Evolutionary conservation across 164 flowering plant species (phyloP).

Genomic region (Annona squamosa): DNA sequence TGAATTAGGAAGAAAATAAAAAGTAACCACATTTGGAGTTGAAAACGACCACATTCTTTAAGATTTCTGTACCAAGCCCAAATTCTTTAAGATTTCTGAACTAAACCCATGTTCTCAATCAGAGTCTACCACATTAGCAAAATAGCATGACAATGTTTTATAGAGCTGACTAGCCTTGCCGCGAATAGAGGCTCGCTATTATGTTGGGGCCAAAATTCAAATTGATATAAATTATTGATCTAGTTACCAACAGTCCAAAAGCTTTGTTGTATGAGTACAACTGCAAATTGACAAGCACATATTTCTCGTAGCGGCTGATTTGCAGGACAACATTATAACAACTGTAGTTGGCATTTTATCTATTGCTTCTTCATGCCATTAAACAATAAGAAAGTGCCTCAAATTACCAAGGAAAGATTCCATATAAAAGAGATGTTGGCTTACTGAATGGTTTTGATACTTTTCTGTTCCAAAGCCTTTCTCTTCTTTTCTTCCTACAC

Average conservation of each 20-base stretch:
- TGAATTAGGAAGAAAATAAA: background rate
- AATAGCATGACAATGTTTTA: background rate
- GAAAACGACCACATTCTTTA: background rate
- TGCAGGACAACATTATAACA: background rate
- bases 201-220: too few species aligned
- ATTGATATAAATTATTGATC: too few species aligned
- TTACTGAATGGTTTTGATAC: conserved; percentile 59
- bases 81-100: background rate
- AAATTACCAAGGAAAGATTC: background rate
- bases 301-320: background rate
- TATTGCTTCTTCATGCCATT: background rate
- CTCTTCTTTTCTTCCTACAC: conserved; percentile 67
- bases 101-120: background rate
- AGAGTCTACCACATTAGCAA: background rate
- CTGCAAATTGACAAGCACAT: background rate
- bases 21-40: background rate
- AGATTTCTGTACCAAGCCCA: background rate
- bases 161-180: background rate
- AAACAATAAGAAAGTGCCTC: background rate
- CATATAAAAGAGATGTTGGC: conserved; percentile 12
- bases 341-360: background rate
- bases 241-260: too few species aligned
- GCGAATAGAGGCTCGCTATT: background rate
- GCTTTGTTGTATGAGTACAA: background rate
- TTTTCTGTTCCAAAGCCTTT: conserved; percentile 33